These are phyloP conservation scores for Sugiyamaella qingdaonensis DNA, from an alignment of 805 yeast species.

Conservation along the genomic window DNA sequence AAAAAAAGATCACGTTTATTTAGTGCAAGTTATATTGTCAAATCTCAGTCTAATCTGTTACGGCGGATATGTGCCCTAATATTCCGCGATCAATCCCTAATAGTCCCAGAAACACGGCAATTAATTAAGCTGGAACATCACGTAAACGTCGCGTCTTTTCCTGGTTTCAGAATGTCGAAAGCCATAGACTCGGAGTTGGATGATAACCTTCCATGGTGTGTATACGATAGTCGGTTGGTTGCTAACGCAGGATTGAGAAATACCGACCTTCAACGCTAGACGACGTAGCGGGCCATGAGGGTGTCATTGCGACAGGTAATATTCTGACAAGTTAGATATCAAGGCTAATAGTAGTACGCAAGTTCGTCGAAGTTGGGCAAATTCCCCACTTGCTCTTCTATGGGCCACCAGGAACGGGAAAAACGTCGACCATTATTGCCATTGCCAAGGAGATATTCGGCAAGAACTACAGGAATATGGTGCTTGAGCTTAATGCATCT, in stretches of 20 bases:
- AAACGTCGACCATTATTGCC: slow-evolving; percentile 84
- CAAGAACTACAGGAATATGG: slow-evolving; percentile 76
- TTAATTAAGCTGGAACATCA: too few species aligned
- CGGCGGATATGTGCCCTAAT: too few species aligned
- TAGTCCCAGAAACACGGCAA: too few species aligned
- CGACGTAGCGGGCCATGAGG: slow-evolving; percentile 89
- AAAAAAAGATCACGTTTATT: too few species aligned
- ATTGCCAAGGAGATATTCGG: slow-evolving; percentile 87
- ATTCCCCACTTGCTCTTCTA: slow-evolving; percentile 91
- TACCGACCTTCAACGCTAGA: slow-evolving; percentile 82
- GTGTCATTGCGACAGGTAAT: slow-evolving; percentile 64
- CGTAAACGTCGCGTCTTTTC: too few species aligned
- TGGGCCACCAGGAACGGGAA: slow-evolving; percentile 95
- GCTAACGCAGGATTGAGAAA: slow-evolving; percentile 68
- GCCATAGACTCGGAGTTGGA: slow-evolving; percentile 16
- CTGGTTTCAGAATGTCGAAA: slow-evolving; percentile 1
- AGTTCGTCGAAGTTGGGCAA: slow-evolving; percentile 75
- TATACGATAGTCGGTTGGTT: not conserved
- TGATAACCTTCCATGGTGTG: slow-evolving; percentile 52
- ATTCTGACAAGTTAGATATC: not conserved
- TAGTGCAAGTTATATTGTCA: too few species aligned
- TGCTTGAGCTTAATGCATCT: slow-evolving; percentile 89
- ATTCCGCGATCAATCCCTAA: too few species aligned
- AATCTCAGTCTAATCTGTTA: too few species aligned
- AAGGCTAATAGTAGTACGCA: slow-evolving; percentile 46